A percentile compares a stretch with the other conserved stretches of the same genome.
These are phyloP conservation scores for Erucastrum elatum DNA, from an alignment of 345 rosid species.

Conservation along the genomic window DNA sequence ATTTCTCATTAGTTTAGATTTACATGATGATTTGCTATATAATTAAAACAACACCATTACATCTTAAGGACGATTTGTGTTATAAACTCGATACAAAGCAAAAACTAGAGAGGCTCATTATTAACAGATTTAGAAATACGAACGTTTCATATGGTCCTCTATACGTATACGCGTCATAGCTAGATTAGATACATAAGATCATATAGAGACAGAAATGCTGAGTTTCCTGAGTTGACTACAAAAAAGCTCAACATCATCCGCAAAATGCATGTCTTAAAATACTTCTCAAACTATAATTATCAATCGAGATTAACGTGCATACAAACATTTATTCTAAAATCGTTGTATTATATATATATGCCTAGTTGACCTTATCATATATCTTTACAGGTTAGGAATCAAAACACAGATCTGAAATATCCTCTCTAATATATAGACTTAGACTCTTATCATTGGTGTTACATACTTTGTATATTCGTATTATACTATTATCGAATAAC, in stretches of 20 bases:
- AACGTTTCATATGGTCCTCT: background rate
- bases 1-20: background rate
- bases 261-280: background rate
- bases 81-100: too few species aligned
- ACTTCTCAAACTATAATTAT: too few species aligned
- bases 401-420: conserved; percentile 29
- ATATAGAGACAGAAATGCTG: conserved; percentile 1
- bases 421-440: background rate
- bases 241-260: background rate
- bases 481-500: background rate
- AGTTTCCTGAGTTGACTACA: background rate
- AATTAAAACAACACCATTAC: too few species aligned
- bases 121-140: background rate
- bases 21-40: background rate
- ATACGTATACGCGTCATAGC: background rate
- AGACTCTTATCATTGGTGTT: conserved; percentile 18
- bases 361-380: background rate
- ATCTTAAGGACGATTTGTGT: too few species aligned
- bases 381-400: conserved; percentile 11
- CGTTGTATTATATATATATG: background rate
- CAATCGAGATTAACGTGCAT: conserved; percentile 2
- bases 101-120: too few species aligned
- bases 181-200: background rate
- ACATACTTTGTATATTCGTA: conserved; percentile 4
- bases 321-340: background rate